Evolutionary conservation across 2,329 filamentous ascomycete species (phyloP).

Genomic region (Myriangium duriaei): DNA sequence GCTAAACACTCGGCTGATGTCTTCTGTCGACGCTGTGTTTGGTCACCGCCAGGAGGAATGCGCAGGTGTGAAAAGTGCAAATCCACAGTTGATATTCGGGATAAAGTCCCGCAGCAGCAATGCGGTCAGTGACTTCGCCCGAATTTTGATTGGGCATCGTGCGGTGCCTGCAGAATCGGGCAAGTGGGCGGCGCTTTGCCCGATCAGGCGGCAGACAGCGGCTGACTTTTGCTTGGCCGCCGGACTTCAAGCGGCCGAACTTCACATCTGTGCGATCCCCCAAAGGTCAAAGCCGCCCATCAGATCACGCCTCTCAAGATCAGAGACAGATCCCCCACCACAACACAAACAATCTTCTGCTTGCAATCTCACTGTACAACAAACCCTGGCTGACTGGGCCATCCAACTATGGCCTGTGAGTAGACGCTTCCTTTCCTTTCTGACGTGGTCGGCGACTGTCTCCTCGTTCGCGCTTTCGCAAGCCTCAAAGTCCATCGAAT

Average conservation of each 20-base stretch:
- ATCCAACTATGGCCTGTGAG: constrained; percentile 47
- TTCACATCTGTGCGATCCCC: not conserved
- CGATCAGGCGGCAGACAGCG: not conserved
- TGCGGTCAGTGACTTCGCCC: not conserved
- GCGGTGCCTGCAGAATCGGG: not conserved
- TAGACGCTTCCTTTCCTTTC: constrained; percentile 26
- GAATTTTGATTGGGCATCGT: not conserved
- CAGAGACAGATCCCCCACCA: constrained; percentile 9
- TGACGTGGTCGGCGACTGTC: no score
- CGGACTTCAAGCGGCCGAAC: not conserved
- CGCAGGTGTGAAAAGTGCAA: no score
- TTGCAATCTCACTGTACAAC: no score
- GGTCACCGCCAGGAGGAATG: no score
- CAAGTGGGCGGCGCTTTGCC: not conserved
- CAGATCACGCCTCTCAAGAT: no score
- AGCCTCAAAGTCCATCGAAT: no score
- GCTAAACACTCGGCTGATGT: no score
- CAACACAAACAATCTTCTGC: no score
- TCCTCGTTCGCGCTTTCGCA: no score
- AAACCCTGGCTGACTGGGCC: constrained; percentile 8
- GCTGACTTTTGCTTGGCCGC: not conserved
- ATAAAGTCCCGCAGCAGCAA: not conserved
- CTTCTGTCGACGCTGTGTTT: no score
- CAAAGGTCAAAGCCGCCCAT: not conserved
- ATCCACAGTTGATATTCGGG: not conserved